Evolutionary conservation across 164 flowering plant species (phyloP).

Genomic region (Sextonia rubra): DNA sequence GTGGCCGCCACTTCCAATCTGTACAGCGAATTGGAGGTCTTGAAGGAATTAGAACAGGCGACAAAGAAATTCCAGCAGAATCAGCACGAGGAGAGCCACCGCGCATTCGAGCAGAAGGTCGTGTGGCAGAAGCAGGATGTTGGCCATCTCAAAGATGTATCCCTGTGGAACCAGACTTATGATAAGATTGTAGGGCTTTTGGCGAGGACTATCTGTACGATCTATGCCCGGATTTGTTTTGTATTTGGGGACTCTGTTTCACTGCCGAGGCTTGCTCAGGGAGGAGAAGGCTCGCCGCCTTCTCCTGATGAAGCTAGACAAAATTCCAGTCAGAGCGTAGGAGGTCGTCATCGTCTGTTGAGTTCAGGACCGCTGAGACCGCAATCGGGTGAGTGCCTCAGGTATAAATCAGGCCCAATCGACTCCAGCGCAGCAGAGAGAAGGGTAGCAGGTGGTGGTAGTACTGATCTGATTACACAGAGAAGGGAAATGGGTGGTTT

Average conservation of each 20-base stretch:
- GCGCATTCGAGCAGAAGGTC: constrained; percentile 79
- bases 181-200: constrained; percentile 82
- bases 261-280: constrained; percentile 9
- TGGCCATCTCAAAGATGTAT: constrained; percentile 62
- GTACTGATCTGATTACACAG: constrained; percentile 26
- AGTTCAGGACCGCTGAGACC: constrained; percentile 30
- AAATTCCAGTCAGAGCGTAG: constrained; percentile 26
- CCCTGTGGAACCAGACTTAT: constrained; percentile 84
- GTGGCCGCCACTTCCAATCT: constrained; percentile 59
- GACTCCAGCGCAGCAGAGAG: constrained; percentile 23
- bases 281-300: constrained; percentile 22
- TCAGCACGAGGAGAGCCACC: constrained; percentile 70
- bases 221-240: constrained; percentile 54
- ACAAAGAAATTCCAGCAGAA: constrained; percentile 67
- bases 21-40: constrained; percentile 70
- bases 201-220: constrained; percentile 83
- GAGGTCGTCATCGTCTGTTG: constrained; percentile 9
- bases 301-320: constrained; percentile 23
- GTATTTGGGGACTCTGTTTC: constrained; percentile 57
- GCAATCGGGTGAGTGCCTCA: constrained; percentile 22
- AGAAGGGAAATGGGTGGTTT: constrained; percentile 31
- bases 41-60: constrained; percentile 78
- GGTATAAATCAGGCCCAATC: constrained; percentile 30
- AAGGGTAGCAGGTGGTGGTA: constrained; percentile 20
- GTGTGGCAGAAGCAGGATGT: constrained; percentile 88